Conservation (phyloP, 108 stramenopile species). For the Cyclostephanos invisitatus region DNA sequence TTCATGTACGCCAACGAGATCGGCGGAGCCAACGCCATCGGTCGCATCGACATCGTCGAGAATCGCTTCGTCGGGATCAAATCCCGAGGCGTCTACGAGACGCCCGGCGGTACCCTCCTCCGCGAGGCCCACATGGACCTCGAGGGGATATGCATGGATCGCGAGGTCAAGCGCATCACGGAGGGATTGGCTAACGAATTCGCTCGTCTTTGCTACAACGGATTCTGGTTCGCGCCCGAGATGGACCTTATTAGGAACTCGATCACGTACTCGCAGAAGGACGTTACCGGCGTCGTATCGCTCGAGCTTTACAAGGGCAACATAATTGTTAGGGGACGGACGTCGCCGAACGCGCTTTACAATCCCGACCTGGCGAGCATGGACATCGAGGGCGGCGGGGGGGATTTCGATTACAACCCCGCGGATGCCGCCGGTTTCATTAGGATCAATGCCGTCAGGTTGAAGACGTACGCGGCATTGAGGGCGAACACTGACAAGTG, state of each 20-base stretch:
- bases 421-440: slow-evolving; percentile 98
- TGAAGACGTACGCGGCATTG: slow-evolving; percentile 96
- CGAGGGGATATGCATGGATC: slow-evolving; percentile 95
- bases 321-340: slow-evolving; percentile 83
- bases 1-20: slow-evolving; percentile 97
- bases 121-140: slow-evolving; percentile 96
- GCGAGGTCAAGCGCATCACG: slow-evolving; percentile 97
- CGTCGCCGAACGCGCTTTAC: slow-evolving; percentile 90
- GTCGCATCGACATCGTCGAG: slow-evolving; percentile 99
- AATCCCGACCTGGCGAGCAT: slow-evolving; percentile 96
- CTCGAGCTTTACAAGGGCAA: slow-evolving; percentile 97
- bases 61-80: slow-evolving; percentile 99
- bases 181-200: slow-evolving; percentile 90
- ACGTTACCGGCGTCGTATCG: slow-evolving; percentile 90
- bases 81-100: slow-evolving; percentile 98
- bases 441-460: slow-evolving; percentile 95
- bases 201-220: slow-evolving; percentile 98
- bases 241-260: slow-evolving; percentile 95
- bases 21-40: slow-evolving; percentile 95
- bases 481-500: slow-evolving; percentile 57
- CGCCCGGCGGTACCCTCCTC: slow-evolving; percentile 96
- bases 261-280: slow-evolving; percentile 85
- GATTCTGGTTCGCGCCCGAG: slow-evolving; percentile 99
- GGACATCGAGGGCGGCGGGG: slow-evolving; percentile 98
- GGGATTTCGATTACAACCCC: slow-evolving; percentile 97